These are phyloP conservation scores for Pseudopithomyces chartarum DNA, from an alignment of 2,329 filamentous ascomycete genomes.

Conservation along the genomic window DNA sequence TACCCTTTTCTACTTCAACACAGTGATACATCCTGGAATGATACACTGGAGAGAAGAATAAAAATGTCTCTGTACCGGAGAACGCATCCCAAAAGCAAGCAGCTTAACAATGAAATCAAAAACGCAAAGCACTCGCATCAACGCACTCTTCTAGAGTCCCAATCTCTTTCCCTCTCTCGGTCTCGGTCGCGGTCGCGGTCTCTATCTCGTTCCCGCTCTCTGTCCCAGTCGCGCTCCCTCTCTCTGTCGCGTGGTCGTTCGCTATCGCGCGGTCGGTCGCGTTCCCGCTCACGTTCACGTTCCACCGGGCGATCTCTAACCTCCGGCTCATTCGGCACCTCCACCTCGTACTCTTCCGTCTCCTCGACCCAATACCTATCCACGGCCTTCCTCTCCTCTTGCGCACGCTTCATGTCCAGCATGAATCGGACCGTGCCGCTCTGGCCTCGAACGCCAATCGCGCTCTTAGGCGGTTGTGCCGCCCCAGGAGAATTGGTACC, in stretches of 20 bases:
- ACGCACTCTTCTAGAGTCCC: slow-evolving; percentile 31
- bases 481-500: slow-evolving; percentile 48
- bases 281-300: slow-evolving; percentile 7
- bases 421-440: slow-evolving; percentile 89
- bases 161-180: slow-evolving; percentile 20
- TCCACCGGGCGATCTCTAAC: slow-evolving; percentile 10
- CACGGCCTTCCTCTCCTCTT: slow-evolving; percentile 71
- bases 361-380: slow-evolving; percentile 72
- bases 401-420: slow-evolving; percentile 77
- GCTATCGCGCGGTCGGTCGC: slow-evolving; percentile 8
- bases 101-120: neutral
- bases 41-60: neutral
- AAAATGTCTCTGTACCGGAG: slow-evolving; percentile 6
- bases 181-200: slow-evolving; percentile 14
- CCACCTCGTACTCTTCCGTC: slow-evolving; percentile 79
- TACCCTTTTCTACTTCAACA: neutral
- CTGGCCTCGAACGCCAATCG: slow-evolving; percentile 48
- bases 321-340: slow-evolving; percentile 49
- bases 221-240: slow-evolving; percentile 21
- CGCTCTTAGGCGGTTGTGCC: slow-evolving; percentile 41
- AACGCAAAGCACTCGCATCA: slow-evolving; percentile 23
- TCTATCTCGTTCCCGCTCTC: neutral
- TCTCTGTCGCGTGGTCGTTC: neutral
- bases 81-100: neutral
- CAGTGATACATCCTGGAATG: neutral